Evolutionary conservation across 257 asterid genomes (phyloP), one percentile per base, ranked within the genome.

Genomic region (Solanum appendiculatum): DNA sequence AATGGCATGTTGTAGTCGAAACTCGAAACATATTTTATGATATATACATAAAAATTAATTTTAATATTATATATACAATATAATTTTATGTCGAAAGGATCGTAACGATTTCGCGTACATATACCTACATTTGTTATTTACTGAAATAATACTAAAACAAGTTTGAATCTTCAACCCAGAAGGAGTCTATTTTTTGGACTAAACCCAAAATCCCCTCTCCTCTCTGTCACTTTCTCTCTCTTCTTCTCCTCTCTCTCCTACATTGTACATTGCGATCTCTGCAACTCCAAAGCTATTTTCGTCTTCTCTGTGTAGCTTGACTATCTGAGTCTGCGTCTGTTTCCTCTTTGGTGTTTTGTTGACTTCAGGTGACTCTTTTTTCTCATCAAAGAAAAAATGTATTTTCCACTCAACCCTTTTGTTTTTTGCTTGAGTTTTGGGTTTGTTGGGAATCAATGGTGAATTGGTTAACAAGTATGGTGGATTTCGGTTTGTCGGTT

Each of bases 261-360:
- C 86, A 89, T 88, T 77, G 40, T 86, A 88, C 93, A 46, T 92
- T 87, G 92, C 93, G 94, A 89, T 92, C 92, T 88, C 92, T 92
- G 94, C 91, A 73, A 81, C 91, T 88, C 18, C 37, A 83, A 85
- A 90, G 89, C 91, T 91, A 86, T 82, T 92, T 87, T 83, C 83
- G 40, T 83, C 46, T 86, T 84, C 82, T 85, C 73, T 73, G 46
- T 54, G 72, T 90, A 44, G 36, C 29, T 83, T 56, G 31, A 18
- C 51, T 39, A 21, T 73, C 86, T 86, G 89, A 87, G 58, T 56
- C 83, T 34, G 36, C 83, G 51, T 51, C 33, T 40, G 88, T 86
- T 92, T 90, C 82, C 81, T 89, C 25, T 46, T 46, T 37, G 73
- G 70, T 82, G 64, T 89, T 85, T 87, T 81, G 72, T 87, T 63